Conservation (phyloP, 345 rosid genomes). For the Hirschfeldia incana region DNA sequence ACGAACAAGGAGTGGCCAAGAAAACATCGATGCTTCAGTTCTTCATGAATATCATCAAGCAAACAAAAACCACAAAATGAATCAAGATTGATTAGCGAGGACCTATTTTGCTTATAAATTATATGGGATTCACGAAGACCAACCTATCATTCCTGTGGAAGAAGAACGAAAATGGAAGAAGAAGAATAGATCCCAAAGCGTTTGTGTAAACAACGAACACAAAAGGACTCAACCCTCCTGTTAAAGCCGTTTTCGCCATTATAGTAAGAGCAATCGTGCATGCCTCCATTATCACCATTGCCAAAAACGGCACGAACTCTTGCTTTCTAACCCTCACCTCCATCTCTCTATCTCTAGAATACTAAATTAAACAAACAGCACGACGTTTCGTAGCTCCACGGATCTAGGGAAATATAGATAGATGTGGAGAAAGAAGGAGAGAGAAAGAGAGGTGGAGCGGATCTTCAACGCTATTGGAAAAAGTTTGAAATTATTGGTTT, state of each 20-base stretch:
- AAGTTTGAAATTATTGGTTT: constrained; percentile 26
- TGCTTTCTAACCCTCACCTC: constrained; percentile 24
- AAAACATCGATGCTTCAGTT: constrained; percentile 46
- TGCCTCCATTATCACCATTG: constrained; percentile 72
- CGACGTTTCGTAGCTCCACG: constrained; percentile 29
- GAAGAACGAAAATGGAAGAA: constrained; percentile 63
- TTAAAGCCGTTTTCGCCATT: constrained; percentile 60
- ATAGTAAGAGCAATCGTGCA: constrained; percentile 70
- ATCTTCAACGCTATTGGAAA: constrained; percentile 19
- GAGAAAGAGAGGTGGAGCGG: not conserved
- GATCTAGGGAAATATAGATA: constrained; percentile 12
- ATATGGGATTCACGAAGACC: not conserved
- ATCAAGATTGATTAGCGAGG: not conserved
- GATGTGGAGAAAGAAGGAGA: not conserved
- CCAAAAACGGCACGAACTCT: constrained; percentile 48
- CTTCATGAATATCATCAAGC: constrained; percentile 44
- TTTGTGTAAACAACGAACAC: constrained; percentile 73
- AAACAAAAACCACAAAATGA: not conserved
- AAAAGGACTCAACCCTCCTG: constrained; percentile 72
- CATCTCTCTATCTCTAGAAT: constrained; percentile 25
- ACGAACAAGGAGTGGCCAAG: constrained; percentile 51
- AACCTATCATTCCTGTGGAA: constrained; percentile 60
- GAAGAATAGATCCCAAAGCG: constrained; percentile 55
- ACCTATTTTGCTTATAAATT: not conserved
- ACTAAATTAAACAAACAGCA: constrained; percentile 23